Conservation (phyloP, 257 asterid genomes). For the Ligustrum vulgare region DNA sequence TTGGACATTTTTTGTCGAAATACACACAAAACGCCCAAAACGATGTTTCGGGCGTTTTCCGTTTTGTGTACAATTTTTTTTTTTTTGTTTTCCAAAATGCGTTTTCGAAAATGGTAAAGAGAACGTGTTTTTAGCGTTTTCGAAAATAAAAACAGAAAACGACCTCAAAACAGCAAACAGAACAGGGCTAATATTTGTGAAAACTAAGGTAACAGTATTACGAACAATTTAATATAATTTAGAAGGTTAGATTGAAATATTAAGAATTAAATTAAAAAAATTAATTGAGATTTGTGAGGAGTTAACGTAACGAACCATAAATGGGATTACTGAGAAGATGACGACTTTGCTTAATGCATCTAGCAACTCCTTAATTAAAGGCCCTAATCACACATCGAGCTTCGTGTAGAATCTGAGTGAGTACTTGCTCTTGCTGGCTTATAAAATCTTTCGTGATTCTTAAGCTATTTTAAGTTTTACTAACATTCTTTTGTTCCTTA, state of each 20-base stretch:
- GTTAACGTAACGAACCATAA: conserved; percentile 77
- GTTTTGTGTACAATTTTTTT: too few species aligned
- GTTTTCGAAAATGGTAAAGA: too few species aligned
- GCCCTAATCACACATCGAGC: conserved; percentile 31
- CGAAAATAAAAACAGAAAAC: too few species aligned
- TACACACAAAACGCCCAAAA: too few species aligned
- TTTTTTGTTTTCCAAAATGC: too few species aligned
- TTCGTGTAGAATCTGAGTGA: conserved; percentile 48
- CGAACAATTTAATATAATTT: background rate
- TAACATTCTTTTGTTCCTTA: conserved; percentile 42
- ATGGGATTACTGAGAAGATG: conserved; percentile 33
- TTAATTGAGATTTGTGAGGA: conserved; percentile 69
- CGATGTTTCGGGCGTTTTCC: too few species aligned
- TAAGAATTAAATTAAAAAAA: background rate
- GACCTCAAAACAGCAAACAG: too few species aligned
- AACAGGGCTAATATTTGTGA: too few species aligned
- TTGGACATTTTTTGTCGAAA: too few species aligned
- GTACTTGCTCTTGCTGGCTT: conserved; percentile 25
- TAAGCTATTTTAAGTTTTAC: conserved; percentile 35
- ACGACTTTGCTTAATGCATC: conserved; percentile 46
- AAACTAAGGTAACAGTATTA: too few species aligned
- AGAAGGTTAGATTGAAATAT: background rate
- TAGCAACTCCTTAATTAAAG: conserved; percentile 25
- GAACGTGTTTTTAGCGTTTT: too few species aligned
- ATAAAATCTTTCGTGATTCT: conserved; percentile 40